Evolutionary conservation across 176 grass and related monocot species (phyloP), one percentile per base, ranked within the genome.

Genomic region (Rhynchospora breviuscula): DNA sequence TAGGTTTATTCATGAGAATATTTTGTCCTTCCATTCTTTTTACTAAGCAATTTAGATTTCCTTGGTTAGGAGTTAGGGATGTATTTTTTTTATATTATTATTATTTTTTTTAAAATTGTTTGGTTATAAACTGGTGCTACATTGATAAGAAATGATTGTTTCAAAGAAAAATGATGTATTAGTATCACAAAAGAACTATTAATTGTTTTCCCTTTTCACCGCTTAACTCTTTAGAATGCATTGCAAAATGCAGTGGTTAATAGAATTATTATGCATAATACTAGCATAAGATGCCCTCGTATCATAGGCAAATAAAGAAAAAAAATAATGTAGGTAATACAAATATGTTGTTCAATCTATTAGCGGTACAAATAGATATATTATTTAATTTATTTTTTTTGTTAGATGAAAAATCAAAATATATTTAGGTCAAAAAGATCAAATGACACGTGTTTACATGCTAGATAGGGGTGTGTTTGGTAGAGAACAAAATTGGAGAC

Each of bases 21-120:
- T 48, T 63, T 82, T 15, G 6, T 8, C 47, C 12, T 56, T 56
- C 49, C 23, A 57, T 82, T 78, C 18, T 59, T 80, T 80, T 47
- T 23, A 21, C 79, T 26, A 47, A 63, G 43, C 18, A 22, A 63
- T 48, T 45, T 64, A 81, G 79, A 13, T 49, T 81, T 81, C 21
- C 18, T 64, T 64, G 31, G 21, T 63, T 64, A 53, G 52, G n/a
- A 46, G 11, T 49, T 81, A 81, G 79, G 79, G 79, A 64, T 48
- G 51, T 59, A 22, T 7, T 67, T 74, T 67, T 74, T 29, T 29
- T 29, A 29, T 29, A 29, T 29, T 29, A 1, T 29, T 29, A 29
- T 29, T 29, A 29, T 74, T 76, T 29, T 26, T 17, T 33, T 12
- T 56, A 9, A 33, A 54, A 57, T 78, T 49, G 17, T 78, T 71